phyloP scores from a whole-genome alignment of 2,329 filamentous ascomycete genomes.

The Penicillium frequentans region DNA sequence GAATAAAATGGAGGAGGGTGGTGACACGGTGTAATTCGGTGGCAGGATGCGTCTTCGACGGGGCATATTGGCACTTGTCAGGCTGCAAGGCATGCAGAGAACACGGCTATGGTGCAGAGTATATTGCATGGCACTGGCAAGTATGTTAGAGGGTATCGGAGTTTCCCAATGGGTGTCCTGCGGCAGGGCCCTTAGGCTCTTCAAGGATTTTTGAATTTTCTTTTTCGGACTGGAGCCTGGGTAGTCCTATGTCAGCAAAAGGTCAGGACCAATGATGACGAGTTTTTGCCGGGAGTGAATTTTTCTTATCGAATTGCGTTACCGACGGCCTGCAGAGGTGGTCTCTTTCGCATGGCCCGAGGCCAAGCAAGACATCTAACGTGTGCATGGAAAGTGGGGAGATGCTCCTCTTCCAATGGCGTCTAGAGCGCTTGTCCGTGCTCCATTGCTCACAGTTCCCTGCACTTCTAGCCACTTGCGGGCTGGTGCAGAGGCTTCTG shows the following conservation, averaged over 20 bases:
- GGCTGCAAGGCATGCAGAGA: conserved; percentile 24
- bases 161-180: conserved; percentile 13
- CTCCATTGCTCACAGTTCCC: conserved; percentile 12
- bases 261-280: conserved; percentile 20
- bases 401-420: conserved; percentile 20
- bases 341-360: conserved; percentile 9
- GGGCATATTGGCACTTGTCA: conserved; percentile 21
- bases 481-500: conserved; percentile 12
- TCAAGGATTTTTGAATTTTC: neutral
- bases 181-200: neutral
- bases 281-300: conserved; percentile 3
- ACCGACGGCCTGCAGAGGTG: conserved; percentile 12
- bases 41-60: conserved; percentile 16
- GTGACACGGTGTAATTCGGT: conserved; percentile 25
- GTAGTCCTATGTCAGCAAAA: conserved; percentile 15
- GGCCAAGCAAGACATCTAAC: conserved; percentile 20
- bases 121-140: conserved; percentile 1
- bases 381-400: conserved; percentile 18
- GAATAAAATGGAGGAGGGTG: conserved; percentile 12
- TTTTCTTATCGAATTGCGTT: conserved; percentile 11
- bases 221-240: conserved; percentile 6
- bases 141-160: neutral
- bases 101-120: conserved; percentile 9
- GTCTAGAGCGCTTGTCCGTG: conserved; percentile 36
- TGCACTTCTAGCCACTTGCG: conserved; percentile 12